Evolutionary conservation across 495 filamentous ascomycete genomes (phyloP), one percentile per base, ranked within the genome.

Genomic region (Usnea hakonensis): DNA sequence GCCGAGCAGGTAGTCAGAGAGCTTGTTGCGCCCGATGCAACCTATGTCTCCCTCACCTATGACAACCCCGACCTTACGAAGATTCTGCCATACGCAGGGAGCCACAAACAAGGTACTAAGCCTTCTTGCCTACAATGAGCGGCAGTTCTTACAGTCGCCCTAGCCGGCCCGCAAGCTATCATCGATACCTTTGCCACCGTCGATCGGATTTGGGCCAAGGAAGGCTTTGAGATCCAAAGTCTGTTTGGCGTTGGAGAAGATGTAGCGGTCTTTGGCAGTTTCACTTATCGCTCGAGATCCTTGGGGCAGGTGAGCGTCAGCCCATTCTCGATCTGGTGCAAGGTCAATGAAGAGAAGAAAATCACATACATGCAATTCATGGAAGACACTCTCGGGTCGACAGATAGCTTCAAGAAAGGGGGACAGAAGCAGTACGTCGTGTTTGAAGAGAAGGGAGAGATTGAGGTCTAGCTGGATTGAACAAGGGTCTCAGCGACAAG

Each of bases 331-430:
- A 57, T 70, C 28, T 70, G 60, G 58, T 43, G 48, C 11, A 55
- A 58, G 38, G 66, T 70, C 41, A 35, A 53, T 6, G 33, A 50
- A 63, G 43, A 58, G 19, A 58, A 64, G n/a, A 64, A 64, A 54
- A 46, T 67, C 30, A 55, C 41, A 52, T 67, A 69, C n/a, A 61
- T 65, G 68, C 68, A 65, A 58, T 69, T 67, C 43, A 65, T 69
- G 61, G 67, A 67, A 62, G 64, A 69, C 62, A 70, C 57, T 5
- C 59, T 69, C 19, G 64, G 44, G 28, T 58, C 32, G 19, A 60
- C 41, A 3, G 58, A 61, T 41, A 55, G 40, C 2, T 66, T 66
- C 16, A 60, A 55, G 33, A 48, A 48, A 16, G 59, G 59, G 19
- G 64, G 64, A 16, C 32, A 10, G 43, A 57, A 36, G 36, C 21